Evolutionary conservation across 1,284 basidiomycete genomes (phyloP), one percentile per base, ranked within the genome.

Genomic region (Leccinum angustisporum): DNA sequence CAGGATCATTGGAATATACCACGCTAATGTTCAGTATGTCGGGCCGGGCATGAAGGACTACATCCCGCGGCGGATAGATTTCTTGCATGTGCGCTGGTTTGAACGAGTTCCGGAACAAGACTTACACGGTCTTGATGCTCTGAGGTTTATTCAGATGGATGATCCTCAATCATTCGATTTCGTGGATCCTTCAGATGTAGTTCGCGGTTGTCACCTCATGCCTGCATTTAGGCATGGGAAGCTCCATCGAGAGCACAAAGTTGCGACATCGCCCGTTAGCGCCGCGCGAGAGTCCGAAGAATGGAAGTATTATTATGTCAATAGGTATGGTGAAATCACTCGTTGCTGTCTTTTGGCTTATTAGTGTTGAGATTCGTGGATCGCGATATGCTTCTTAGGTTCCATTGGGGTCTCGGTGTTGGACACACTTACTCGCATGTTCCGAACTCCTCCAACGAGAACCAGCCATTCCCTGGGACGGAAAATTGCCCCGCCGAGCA

Each of bases 341-440:
- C 27, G 7, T 30, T 30, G 14, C 27, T 16, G 18, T 52, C 27
- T 16, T 16, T 7, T 14, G 9, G 18, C 21, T 31, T 7, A 50
- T 25, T 21, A 13, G 21, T 21, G 25, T 50, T 13, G 21, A 64
- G 61, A 25, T 64, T 64, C 48, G 61, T 57, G 11, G 63, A 64
- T 50, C 10, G 57, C 5, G 63, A 64, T 50, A 64, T 64, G 54
- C 7, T 59, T 2, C 56, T 64, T 9, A 50, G 31, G 3, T 64
- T 56, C 33, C 56, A 52, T 31, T 52, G 51, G 51, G 61, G 63
- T 5, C 55, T 63, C 16, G 61, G 61, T 8, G 36, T 63, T 16
- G 40, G 61, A 8, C 61, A 59, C 27, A 25, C 46, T 30, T 52
- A 52, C 21, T 52, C 51, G 5, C 51, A 52, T 31, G 14, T 30